Evolutionary conservation across 352 stramenopile species (phyloP).

Genomic region (Pelagophyceae sp.): DNA sequence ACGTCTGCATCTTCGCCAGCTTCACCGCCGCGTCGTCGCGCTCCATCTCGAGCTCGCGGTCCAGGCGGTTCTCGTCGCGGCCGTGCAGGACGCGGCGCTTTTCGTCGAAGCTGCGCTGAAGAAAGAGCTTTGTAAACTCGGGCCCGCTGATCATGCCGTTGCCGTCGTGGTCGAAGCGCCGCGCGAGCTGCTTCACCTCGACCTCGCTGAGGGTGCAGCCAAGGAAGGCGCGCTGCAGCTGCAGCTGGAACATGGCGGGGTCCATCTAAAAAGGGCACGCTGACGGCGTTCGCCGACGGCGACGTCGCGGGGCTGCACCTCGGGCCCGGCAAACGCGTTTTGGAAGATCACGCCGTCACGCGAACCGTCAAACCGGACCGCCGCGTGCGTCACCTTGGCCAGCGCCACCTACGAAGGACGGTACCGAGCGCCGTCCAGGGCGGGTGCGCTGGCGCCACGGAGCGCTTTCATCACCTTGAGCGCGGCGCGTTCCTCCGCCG

Average conservation of each 20-base stretch:
- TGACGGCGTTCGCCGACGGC: no score
- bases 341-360: background rate
- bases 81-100: background rate
- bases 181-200: background rate
- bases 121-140: constrained; percentile 5
- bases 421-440: no score
- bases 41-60: background rate
- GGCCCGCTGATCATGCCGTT: background rate
- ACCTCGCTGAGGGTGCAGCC: background rate
- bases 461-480: no score
- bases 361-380: background rate
- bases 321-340: background rate
- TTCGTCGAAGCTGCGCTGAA: background rate
- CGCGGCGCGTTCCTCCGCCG: background rate
- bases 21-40: background rate
- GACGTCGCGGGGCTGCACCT: no score
- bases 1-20: background rate
- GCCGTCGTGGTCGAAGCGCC: background rate
- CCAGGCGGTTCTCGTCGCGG: background rate
- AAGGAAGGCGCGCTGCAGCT: background rate
- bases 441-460: background rate
- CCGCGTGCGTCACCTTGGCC: background rate
- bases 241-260: background rate
- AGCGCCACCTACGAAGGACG: no score
- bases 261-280: no score